phyloP scores from a whole-genome alignment of 805 yeast species.

The Candida incommunis region DNA sequence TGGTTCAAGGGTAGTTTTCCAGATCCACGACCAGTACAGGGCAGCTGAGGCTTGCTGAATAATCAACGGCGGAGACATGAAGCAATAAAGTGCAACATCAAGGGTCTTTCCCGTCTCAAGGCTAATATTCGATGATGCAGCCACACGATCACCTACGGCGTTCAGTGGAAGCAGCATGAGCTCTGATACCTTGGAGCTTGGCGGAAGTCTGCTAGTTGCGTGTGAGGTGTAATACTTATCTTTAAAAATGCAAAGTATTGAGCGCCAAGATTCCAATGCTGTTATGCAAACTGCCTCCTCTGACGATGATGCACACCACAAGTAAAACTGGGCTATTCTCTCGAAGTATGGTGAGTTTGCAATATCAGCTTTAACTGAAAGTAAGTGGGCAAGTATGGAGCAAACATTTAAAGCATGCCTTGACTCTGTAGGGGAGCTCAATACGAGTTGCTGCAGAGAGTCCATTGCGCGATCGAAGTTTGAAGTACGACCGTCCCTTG shows the following conservation, averaged over 20 bases:
- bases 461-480: background rate
- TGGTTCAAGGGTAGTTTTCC: background rate
- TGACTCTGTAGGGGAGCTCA: background rate
- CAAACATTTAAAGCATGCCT: background rate
- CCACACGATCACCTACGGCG: background rate
- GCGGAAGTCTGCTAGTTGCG: background rate
- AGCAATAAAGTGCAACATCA: background rate
- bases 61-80: background rate
- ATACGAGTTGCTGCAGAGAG: background rate
- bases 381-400: background rate
- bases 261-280: background rate
- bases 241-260: background rate
- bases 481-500: background rate
- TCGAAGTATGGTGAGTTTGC: background rate
- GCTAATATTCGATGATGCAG: background rate
- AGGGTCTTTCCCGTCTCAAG: background rate
- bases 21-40: background rate
- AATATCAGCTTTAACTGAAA: background rate
- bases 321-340: background rate
- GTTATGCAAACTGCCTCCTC: background rate
- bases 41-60: background rate
- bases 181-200: background rate
- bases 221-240: background rate
- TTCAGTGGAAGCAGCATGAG: background rate
- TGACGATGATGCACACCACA: no score